Conservation (phyloP, 2,329 filamentous ascomycete genomes). For the Pyricularia pennisetigena region DNA sequence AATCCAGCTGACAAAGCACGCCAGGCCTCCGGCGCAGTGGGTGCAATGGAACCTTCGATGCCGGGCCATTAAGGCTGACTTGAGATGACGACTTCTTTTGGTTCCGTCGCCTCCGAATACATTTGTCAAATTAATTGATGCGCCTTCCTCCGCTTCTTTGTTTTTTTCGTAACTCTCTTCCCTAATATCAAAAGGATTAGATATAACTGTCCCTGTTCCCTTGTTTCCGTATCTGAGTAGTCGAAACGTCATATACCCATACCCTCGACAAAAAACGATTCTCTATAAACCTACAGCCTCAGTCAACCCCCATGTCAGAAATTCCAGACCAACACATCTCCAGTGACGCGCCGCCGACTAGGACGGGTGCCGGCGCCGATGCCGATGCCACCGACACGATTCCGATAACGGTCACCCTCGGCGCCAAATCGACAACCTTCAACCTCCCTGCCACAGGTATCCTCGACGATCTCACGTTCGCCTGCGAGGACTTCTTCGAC, state of each 20-base stretch:
- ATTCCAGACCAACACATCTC: neutral
- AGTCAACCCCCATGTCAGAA: neutral
- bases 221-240: neutral
- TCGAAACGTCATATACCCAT: neutral
- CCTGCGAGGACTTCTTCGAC: constrained; percentile 12
- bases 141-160: neutral
- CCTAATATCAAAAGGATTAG: neutral
- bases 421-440: constrained; percentile 11
- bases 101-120: neutral
- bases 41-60: neutral
- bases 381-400: constrained; percentile 2
- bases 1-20: neutral
- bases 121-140: neutral
- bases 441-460: constrained; percentile 8
- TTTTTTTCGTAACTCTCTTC: too few relatives aligned
- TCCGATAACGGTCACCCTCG: constrained; percentile 12
- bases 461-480: constrained; percentile 15
- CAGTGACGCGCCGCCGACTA: neutral
- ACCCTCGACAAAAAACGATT: neutral
- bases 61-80: neutral
- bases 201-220: neutral
- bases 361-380: neutral
- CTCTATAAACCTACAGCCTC: neutral
- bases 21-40: neutral
- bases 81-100: neutral